Base-by-base conservation (phyloP, 1,284 basidiomycete genomes). In the Bothia castanella region DNA sequence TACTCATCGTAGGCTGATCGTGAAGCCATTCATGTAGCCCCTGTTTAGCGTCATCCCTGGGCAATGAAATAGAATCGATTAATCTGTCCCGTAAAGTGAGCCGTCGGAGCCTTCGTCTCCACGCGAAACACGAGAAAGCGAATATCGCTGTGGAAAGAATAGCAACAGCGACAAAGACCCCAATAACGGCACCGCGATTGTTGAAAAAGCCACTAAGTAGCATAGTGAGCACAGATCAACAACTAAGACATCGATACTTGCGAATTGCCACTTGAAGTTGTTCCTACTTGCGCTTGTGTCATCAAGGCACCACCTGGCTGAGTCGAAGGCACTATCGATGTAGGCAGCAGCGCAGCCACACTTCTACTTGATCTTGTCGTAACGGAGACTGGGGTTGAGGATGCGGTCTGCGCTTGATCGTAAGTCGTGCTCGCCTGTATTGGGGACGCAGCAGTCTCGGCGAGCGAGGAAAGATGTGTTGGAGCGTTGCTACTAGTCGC, bases 141-240 rank as follows among this genome's bases (percentile, higher is more conserved):
- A 71, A 50, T 2, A 76, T 34, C 4, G 68, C 67, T 7, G 74
- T 67, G 8, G 71, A 60, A 31, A 73, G 55, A 14, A 83, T 55
- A 19, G 77, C 82, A 27, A 79, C 70, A 17, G 71, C 75, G 7
- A 79, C 66, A 61, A 85, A 84, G 16, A 80, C 74, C 4, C 79
- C 82, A 16, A 77, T 75, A 13, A 83, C 77, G 10, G 77, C 77
- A 5, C 77, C 76, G 39, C 67, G 73, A 54, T 84, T 76, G 16
- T 71, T 62, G 49, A 83, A 73, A 62, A 85, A 78, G 11, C 82
- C 84, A 47, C 17, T 34, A 45, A 31, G 53, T 38, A 20, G n/a
- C 5, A 52, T 13, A n/a, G 37, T 51, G 10, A 58, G 43, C 14
- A 38, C 17, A 31, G 1, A 14, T 17, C 5, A 14, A 36, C 20